Evolutionary conservation across 2,329 filamentous ascomycete genomes (phyloP), one percentile per base, ranked within the genome.

Genomic region (Fusarium sororula): DNA sequence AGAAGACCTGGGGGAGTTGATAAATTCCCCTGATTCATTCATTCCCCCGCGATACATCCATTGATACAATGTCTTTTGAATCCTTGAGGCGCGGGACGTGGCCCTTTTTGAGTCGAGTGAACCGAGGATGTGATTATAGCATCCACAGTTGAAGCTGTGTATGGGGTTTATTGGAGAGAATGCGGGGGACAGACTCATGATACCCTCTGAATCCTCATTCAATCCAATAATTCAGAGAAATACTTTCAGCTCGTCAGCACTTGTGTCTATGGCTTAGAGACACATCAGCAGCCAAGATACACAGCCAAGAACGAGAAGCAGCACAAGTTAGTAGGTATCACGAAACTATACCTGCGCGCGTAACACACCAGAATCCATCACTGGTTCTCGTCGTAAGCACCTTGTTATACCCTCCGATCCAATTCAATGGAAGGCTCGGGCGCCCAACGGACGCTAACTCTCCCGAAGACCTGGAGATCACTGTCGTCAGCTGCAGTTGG

Each of bases 71-170:
- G 24, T 28, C 35, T 55, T 11, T 44, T 56, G 20, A 51, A 26
- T 55, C 28, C 45, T 35, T 41, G 30, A 22, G 50, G 37, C 45
- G 64, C 63, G 62, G 72, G 62, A 72, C 35, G 55, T 63, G 61
- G 30, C 75, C 68, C 60, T 66, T 56, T 54, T 73, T 69, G 47
- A 74, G 73, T 50, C 66, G 63, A 55, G 60, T 56, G 73, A 77
- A 60, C 75, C 75, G 75, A 77, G 75, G 75, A 71, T 61, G 56
- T 63, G 44, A 68, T 42, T 53, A 42, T 61, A 24, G 55, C 54
- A 41, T 30, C 51, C 51, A 55, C 51, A 30, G 35, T 41, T 68
- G 72, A 32, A 64, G 44, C 39, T 58, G 47, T 30, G 41, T 56
- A 44, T 54, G 59, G 7, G 59, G 50, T 69, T 63, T 51, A 30